phyloP scores from a whole-genome alignment of 2,329 filamentous ascomycete species.

The Penicillium brasilianum region DNA sequence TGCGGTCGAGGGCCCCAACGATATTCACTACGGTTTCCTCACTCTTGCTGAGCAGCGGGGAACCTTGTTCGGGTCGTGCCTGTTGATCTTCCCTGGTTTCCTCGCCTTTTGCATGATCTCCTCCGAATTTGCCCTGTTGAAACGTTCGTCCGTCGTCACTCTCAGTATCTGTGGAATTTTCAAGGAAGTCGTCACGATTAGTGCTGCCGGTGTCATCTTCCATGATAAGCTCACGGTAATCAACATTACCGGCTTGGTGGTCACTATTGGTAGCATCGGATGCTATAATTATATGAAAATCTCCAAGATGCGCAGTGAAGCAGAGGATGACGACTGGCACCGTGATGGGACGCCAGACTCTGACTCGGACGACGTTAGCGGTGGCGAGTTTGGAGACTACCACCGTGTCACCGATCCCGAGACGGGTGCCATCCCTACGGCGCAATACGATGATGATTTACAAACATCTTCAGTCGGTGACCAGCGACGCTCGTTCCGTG shows the following conservation, averaged over 20 bases:
- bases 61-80: conserved; percentile 65
- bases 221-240: conserved; percentile 84
- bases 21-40: conserved; percentile 69
- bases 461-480: conserved; percentile 34
- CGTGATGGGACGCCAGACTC: conserved; percentile 34
- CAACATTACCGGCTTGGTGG: conserved; percentile 84
- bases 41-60: conserved; percentile 72
- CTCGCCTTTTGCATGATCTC: conserved; percentile 97
- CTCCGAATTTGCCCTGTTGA: conserved; percentile 91
- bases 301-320: conserved; percentile 81
- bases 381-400: conserved; percentile 34
- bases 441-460: conserved; percentile 31
- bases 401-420: conserved; percentile 33
- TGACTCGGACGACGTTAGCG: conserved; percentile 35
- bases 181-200: conserved; percentile 97
- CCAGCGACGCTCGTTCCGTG: conserved; percentile 39
- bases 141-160: conserved; percentile 94
- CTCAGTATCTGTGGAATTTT: conserved; percentile 97
- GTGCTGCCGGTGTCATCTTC: conserved; percentile 84
- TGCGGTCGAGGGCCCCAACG: conserved; percentile 78
- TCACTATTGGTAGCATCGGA: conserved; percentile 84
- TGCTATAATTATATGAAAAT: conserved; percentile 97
- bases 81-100: conserved; percentile 85
- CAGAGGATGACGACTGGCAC: conserved; percentile 52
- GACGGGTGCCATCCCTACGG: conserved; percentile 23